A percentile compares a stretch with the other conserved stretches of the same genome.
phyloP scores from a whole-genome alignment of 2,329 filamentous ascomycete species.

The Penicillium hesseltinei region DNA sequence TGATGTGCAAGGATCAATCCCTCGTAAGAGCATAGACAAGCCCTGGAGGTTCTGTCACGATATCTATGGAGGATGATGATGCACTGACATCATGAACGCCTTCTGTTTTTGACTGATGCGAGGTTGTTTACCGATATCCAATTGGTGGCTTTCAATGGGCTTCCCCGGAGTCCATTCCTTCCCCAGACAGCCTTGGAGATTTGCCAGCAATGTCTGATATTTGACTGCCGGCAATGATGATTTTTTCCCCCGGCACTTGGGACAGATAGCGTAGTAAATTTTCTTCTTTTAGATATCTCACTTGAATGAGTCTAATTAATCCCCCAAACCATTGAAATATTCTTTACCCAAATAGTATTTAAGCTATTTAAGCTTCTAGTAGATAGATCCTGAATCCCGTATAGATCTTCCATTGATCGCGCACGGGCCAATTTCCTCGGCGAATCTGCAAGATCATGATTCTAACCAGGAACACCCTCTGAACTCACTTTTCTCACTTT shows the following conservation, averaged over 20 bases:
- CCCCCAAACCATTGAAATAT: background rate
- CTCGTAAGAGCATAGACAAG: background rate
- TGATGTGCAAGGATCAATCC: background rate
- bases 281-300: background rate
- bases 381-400: background rate
- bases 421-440: slow-evolving; percentile 20
- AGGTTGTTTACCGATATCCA: background rate
- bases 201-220: background rate
- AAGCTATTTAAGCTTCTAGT: background rate
- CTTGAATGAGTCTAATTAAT: background rate
- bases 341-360: background rate
- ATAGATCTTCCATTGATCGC: slow-evolving; percentile 4
- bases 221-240: background rate
- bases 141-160: slow-evolving; percentile 3
- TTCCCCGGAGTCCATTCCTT: slow-evolving; percentile 6
- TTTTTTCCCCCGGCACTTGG: background rate
- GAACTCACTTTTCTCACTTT: background rate
- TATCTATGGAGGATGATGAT: slow-evolving; percentile 22
- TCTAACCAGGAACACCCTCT: slow-evolving; percentile 2
- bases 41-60: background rate
- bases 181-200: background rate
- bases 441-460: slow-evolving; percentile 12
- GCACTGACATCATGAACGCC: slow-evolving; percentile 29
- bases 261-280: background rate
- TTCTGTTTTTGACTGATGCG: background rate